These are phyloP conservation scores for Fennellomyces sp. DNA, from an alignment of 371 early-diverging fungal species.

Conservation along the genomic window DNA sequence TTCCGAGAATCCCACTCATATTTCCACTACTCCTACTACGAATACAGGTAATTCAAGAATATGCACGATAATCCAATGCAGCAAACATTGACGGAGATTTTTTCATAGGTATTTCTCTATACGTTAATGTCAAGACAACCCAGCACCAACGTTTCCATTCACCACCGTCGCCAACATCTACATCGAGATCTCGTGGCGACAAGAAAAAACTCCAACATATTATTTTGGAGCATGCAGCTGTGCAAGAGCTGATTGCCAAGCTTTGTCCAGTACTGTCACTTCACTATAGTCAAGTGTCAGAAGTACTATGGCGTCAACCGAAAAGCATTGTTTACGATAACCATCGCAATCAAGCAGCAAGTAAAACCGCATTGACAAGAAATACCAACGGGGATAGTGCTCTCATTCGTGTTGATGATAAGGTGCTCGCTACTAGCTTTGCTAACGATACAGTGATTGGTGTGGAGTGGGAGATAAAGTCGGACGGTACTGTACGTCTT, in stretches of 20 bases:
- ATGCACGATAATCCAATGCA: too few relatives aligned
- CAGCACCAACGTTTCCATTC: slow-evolving; percentile 25
- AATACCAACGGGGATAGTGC: not conserved
- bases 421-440: slow-evolving; percentile 10
- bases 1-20: not conserved
- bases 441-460: slow-evolving; percentile 8
- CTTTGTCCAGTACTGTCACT: slow-evolving; percentile 20
- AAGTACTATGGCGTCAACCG: slow-evolving; percentile 24
- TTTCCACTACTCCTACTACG: not conserved
- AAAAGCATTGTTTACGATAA: slow-evolving; percentile 4
- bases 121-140: slow-evolving; percentile 20
- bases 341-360: not conserved
- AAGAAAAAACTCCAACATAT: slow-evolving; percentile 18
- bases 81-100: too few relatives aligned
- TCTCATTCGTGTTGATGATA: slow-evolving; percentile 18
- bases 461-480: slow-evolving; percentile 28
- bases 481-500: slow-evolving; percentile 18
- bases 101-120: slow-evolving; percentile 11
- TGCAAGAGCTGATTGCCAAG: slow-evolving; percentile 14
- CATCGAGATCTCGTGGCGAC: not conserved
- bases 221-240: slow-evolving; percentile 6
- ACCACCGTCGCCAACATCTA: slow-evolving; percentile 12
- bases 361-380: not conserved
- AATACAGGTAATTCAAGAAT: not conserved
- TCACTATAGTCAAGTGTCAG: slow-evolving; percentile 22